Conservation (phyloP, 306 rosid genomes). For the Cucumis sativus region Cucumber_9930_V3 NC_026655.2:15957501-15958000, state of each 20-base stretch:
- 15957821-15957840: no score
- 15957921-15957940: not conserved
- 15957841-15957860: not conserved
- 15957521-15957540: conserved; percentile 3
- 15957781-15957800: not conserved
- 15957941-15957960: no score
- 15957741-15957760: not conserved
- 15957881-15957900: not conserved
- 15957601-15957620: not conserved
- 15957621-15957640: not conserved
- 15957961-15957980: not conserved
- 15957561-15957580: not conserved
- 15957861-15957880: not conserved
- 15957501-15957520: not conserved
- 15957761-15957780: not conserved
- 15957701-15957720: not conserved
- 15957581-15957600: not conserved
- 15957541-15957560: conserved; percentile 1
- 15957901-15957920: not conserved
- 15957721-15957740: not conserved
- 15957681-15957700: not conserved
- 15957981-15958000: not conserved
- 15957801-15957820: not conserved
- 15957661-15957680: not conserved
- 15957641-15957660: not conserved